Conservation (phyloP, 192 early-diverging fungal genomes). For the Obelidium mucronatum region DNA sequence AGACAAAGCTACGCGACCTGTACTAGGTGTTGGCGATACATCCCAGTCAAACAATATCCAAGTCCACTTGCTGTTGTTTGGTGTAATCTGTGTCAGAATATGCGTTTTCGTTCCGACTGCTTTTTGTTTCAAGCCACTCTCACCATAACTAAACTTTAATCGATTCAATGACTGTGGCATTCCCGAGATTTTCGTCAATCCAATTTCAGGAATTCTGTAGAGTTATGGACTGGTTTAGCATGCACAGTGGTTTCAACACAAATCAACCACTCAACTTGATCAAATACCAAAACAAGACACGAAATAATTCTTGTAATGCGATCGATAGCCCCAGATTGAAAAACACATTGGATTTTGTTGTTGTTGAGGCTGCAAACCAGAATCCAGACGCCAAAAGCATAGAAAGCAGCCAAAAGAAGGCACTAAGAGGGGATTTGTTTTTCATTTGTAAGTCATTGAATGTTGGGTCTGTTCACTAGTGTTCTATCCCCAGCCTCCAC, state of each 20-base stretch:
- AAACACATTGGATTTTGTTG: slow-evolving; percentile 45
- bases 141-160: slow-evolving; percentile 69
- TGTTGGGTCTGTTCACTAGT: no score
- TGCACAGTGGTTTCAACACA: not conserved
- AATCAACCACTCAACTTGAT: slow-evolving; percentile 48
- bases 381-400: slow-evolving; percentile 75
- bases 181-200: slow-evolving; percentile 65
- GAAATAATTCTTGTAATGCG: slow-evolving; percentile 72
- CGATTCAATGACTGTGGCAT: slow-evolving; percentile 75
- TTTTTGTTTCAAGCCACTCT: not conserved
- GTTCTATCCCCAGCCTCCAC: not conserved
- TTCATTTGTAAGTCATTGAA: not conserved
- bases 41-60: no score
- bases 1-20: no score
- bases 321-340: slow-evolving; percentile 68
- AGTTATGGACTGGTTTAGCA: not conserved
- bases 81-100: not conserved
- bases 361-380: slow-evolving; percentile 64
- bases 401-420: slow-evolving; percentile 84
- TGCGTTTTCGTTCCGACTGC: not conserved
- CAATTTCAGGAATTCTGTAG: slow-evolving; percentile 70
- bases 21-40: no score
- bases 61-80: slow-evolving; percentile 3
- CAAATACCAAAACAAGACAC: slow-evolving; percentile 68
- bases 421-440: slow-evolving; percentile 50